Evolutionary conservation across 2,329 filamentous ascomycete species (phyloP).

Genomic region (Colletotrichum sidae): DNA sequence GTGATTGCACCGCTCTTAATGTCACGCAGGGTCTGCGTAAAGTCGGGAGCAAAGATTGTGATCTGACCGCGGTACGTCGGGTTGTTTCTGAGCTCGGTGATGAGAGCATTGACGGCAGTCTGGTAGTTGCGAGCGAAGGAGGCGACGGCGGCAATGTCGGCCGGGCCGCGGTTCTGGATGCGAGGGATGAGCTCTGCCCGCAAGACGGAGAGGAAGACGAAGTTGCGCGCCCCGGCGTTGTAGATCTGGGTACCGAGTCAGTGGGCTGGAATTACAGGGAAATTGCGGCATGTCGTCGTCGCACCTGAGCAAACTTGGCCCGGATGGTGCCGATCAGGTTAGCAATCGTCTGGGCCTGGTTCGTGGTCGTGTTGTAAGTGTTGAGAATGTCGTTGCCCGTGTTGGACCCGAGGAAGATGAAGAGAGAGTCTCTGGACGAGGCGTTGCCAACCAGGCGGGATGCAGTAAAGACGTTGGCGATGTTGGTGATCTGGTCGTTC

Average conservation of each 20-base stretch:
- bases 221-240: conserved; percentile 20
- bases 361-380: conserved; percentile 25
- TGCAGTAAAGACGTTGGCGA: neutral
- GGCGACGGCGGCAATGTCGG: conserved; percentile 14
- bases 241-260: neutral
- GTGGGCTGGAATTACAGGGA: too few species aligned
- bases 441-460: neutral
- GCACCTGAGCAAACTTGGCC: conserved; percentile 16
- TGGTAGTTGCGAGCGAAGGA: conserved; percentile 18
- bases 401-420: conserved; percentile 25
- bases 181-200: conserved; percentile 14
- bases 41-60: conserved; percentile 19
- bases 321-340: conserved; percentile 13
- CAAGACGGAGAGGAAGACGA: conserved; percentile 18
- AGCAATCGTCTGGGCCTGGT: conserved; percentile 14
- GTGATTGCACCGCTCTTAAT: conserved; percentile 17
- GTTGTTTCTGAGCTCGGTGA: conserved; percentile 17
- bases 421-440: conserved; percentile 12
- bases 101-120: conserved; percentile 1
- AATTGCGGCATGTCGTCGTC: neutral
- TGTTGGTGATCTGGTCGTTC: conserved; percentile 21
- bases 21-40: conserved; percentile 18
- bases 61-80: conserved; percentile 15
- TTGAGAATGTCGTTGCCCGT: conserved; percentile 19
- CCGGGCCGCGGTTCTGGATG: conserved; percentile 9